Evolutionary conservation across 352 stramenopile species (phyloP).

Genomic region (Stramenopiles sp.): DNA sequence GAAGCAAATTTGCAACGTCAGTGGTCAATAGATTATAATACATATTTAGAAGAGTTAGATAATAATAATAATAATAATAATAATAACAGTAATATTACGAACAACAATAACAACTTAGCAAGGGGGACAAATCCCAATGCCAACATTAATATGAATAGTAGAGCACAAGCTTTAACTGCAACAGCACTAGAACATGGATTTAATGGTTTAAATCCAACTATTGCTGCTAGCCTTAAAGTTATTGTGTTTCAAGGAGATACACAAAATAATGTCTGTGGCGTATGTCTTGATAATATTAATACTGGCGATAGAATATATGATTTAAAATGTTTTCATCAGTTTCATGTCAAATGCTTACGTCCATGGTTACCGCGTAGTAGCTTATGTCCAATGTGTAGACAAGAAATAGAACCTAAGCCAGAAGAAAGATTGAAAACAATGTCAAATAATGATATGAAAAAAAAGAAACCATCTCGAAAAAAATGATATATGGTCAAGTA

Average conservation of each 20-base stretch:
- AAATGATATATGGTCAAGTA: too few relatives aligned
- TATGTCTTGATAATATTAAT: background rate
- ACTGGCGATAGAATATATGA: background rate
- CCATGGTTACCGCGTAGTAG: background rate
- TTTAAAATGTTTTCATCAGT: background rate
- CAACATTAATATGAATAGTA: too few relatives aligned
- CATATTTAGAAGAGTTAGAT: too few relatives aligned
- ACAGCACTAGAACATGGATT: background rate
- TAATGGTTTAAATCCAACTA: background rate
- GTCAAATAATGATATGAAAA: background rate
- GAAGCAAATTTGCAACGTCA: too few relatives aligned
- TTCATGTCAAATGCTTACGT: background rate
- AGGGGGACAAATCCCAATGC: background rate
- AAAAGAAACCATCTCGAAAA: too few relatives aligned
- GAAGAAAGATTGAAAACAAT: background rate
- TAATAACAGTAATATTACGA: too few relatives aligned
- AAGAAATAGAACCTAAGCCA: background rate
- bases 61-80: too few relatives aligned
- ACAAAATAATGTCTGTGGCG: background rate
- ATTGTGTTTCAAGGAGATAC: background rate
- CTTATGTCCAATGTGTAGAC: background rate
- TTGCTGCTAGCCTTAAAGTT: background rate
- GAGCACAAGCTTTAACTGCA: background rate
- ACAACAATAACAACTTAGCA: too few relatives aligned
- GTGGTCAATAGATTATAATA: too few relatives aligned